Evolutionary conservation across 768 basidiomycete genomes (phyloP).

Genomic region (Daedalea quercina): DNA sequence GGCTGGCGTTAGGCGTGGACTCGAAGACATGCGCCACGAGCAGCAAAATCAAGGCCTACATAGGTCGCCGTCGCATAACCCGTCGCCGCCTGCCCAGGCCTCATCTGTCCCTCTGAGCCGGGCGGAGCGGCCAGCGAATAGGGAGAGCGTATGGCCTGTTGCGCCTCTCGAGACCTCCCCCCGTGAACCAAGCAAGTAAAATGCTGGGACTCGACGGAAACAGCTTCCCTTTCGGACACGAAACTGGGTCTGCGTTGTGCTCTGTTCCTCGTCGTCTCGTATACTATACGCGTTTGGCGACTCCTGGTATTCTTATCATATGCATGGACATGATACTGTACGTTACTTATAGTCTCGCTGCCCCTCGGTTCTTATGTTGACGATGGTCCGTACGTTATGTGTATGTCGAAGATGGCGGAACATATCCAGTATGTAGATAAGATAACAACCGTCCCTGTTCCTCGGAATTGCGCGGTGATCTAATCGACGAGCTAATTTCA

Average conservation of each 20-base stretch:
- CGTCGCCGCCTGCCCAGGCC: conserved; percentile 3
- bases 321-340: not conserved
- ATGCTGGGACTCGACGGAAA: not conserved
- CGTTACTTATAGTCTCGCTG: conserved; percentile 2
- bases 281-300: too few species aligned
- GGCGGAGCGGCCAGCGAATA: conserved; percentile 16
- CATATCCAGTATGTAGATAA: not conserved
- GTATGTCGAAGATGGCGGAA: not conserved
- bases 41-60: conserved; percentile 13
- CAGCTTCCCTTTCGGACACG: too few species aligned
- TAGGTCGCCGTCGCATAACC: conserved; percentile 6
- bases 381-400: not conserved
- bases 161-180: conserved; percentile 17
- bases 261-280: too few species aligned
- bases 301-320: too few species aligned
- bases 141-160: conserved; percentile 28
- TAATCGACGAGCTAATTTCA: not conserved
- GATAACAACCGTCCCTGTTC: not conserved
- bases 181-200: conserved; percentile 5
- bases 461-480: not conserved
- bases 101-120: conserved; percentile 20
- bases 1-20: conserved; percentile 60
- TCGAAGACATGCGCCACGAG: conserved; percentile 64
- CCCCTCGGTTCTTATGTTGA: not conserved
- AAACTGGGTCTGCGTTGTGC: too few species aligned